Evolutionary conservation across 345 rosid species (phyloP).

Genomic region (Boechera stricta): DNA sequence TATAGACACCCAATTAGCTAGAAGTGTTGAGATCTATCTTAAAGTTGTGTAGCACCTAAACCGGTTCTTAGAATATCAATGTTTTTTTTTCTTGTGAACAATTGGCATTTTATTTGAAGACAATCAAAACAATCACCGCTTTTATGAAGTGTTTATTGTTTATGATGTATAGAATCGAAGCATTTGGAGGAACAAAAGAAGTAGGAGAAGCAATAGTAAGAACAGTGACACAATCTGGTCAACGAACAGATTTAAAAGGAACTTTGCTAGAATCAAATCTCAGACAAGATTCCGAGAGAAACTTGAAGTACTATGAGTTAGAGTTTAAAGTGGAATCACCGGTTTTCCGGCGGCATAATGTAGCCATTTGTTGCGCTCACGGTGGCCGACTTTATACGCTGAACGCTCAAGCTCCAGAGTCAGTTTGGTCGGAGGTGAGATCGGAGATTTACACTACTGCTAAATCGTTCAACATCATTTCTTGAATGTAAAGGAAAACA

Average conservation of each 20-base stretch:
- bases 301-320: conserved; percentile 66
- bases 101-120: background rate
- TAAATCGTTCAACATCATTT: conserved; percentile 59
- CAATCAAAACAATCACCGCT: background rate
- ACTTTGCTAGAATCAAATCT: conserved; percentile 58
- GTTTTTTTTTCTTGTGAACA: background rate
- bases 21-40: too few species aligned
- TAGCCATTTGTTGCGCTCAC: conserved; percentile 70
- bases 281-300: conserved; percentile 56
- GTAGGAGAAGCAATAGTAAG: conserved; percentile 77
- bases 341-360: conserved; percentile 66
- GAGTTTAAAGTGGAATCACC: conserved; percentile 84
- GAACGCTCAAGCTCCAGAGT: conserved; percentile 80
- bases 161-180: conserved; percentile 59
- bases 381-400: conserved; percentile 68
- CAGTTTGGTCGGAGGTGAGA: conserved; percentile 65
- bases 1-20: background rate
- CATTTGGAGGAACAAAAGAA: conserved; percentile 84
- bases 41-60: background rate
- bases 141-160: background rate
- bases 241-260: conserved; percentile 59
- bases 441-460: conserved; percentile 57
- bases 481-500: conserved; percentile 31
- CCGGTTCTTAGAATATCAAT: background rate
- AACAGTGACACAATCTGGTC: conserved; percentile 60